Conservation (phyloP, 192 early-diverging fungal genomes). For the Spizellomyces sp. region DNA sequence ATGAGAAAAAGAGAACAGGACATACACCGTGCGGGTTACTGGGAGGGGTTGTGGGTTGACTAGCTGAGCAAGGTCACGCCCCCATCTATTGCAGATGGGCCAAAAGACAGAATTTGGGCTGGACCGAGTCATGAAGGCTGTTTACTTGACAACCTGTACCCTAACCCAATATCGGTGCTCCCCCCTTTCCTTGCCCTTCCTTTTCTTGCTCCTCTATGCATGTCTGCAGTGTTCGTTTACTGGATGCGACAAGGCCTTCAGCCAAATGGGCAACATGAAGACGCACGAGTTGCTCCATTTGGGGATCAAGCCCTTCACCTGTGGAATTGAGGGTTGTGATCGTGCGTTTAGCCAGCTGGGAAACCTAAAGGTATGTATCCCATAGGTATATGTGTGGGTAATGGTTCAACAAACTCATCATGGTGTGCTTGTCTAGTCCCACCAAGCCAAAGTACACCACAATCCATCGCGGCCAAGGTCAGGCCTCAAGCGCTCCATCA, state of each 20-base stretch:
- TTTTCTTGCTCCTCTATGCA: neutral
- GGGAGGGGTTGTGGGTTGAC: too few species aligned
- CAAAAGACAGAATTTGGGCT: neutral
- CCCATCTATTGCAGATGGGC: neutral
- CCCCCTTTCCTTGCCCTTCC: conserved; percentile 9
- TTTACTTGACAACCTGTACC: neutral
- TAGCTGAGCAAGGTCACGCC: conserved; percentile 7
- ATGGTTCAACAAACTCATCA: neutral
- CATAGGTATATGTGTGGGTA: neutral
- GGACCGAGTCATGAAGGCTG: conserved; percentile 33
- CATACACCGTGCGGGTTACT: too few species aligned
- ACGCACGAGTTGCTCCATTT: conserved; percentile 82
- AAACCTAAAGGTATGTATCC: conserved; percentile 43
- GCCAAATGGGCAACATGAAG: conserved; percentile 79
- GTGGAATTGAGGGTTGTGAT: conserved; percentile 63
- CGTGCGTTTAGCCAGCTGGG: conserved; percentile 79
- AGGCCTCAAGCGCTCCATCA: conserved; percentile 5
- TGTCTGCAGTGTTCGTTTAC: conserved; percentile 50
- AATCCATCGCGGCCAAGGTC: neutral
- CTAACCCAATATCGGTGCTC: neutral
- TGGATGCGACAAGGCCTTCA: conserved; percentile 78
- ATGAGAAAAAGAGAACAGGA: neutral
- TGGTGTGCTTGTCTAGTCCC: conserved; percentile 6
- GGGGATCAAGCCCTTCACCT: conserved; percentile 75
- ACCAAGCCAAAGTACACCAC: conserved; percentile 25